Evolutionary conservation across 139 green algal species (phyloP).

Genomic region (Coelastrella sp.): DNA sequence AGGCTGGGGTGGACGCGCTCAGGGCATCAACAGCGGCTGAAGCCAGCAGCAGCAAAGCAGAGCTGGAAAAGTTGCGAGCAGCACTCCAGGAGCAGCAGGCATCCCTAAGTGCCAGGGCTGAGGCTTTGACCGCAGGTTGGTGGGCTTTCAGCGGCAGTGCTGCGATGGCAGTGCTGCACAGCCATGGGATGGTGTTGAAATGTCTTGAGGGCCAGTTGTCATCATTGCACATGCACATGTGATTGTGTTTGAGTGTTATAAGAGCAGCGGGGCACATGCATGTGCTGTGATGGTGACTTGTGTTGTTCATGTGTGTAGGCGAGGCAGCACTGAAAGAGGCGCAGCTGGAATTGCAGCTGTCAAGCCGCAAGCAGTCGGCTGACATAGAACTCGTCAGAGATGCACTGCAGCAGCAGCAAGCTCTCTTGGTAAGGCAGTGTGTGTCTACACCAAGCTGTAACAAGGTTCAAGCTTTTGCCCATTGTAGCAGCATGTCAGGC

Average conservation of each 20-base stretch:
- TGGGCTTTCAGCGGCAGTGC: neutral
- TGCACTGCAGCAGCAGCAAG: neutral
- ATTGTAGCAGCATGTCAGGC: no score
- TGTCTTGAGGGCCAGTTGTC: no score
- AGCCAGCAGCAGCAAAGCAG: constrained; percentile 31
- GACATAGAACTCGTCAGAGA: constrained; percentile 4
- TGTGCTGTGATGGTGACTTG: neutral
- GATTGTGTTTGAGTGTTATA: neutral
- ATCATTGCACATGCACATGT: neutral
- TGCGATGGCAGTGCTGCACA: neutral
- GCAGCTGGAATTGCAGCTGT: constrained; percentile 47
- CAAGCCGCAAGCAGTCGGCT: neutral
- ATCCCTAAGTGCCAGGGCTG: neutral
- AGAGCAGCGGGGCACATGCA: neutral
- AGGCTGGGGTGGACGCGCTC: constrained; percentile 12
- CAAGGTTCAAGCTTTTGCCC: no score
- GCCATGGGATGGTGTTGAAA: no score
- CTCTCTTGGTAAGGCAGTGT: constrained; percentile 12
- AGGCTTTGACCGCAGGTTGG: constrained; percentile 24
- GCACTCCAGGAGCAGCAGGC: constrained; percentile 11
- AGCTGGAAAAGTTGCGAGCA: neutral
- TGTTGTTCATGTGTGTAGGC: neutral
- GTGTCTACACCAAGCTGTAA: no score
- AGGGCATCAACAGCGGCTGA: constrained; percentile 15
- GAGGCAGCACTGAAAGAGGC: constrained; percentile 3